Evolutionary conservation across 2,329 filamentous ascomycete species (phyloP), one percentile per base, ranked within the genome.

Genomic region (Neopestalotiopsis sp.): DNA sequence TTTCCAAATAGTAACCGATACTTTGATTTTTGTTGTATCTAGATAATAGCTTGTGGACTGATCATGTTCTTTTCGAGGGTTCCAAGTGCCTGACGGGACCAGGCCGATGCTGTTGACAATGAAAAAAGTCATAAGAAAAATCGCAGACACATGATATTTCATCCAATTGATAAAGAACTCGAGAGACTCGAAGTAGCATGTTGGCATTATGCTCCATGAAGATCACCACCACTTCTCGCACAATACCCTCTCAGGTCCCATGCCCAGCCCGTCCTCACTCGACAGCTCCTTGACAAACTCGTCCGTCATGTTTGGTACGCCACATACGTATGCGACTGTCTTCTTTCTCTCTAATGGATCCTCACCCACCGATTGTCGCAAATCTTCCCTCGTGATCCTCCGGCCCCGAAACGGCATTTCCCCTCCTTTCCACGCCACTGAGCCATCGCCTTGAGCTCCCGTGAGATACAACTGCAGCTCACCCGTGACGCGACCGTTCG

Each of bases 261-360:
- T 81, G 0, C 81, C 83, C 13, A 79, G 57, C 9, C 73, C 73
- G 1, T 75, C 70, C 2, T 72, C 65, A 1, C 79, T 76, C 2
- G 78, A 82, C 9, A 88, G 73, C 24, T 85, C 79, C 24, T 81
- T 79, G 0, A 91, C 88, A 72, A 92, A 85, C 64, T 87, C 84
- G 76, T 94, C 92, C 1, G 90, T 93, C 91, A 93, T 93, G 2
- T 74, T 73, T 12, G 89, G 90, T 14, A 91, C 86, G 1, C 91
- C 91, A 74, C 92, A 94, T 0, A 94, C 80, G 76, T 93, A 94
- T 13, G 89, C 88, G 3, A 90, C 82, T 0, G 85, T 84, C 1
- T 80, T 78, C 1, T 76, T 72, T 64, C 79, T 81, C 30, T 81
- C 77, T 4, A 74, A 72, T 1, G 79, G 76, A 10, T 34, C n/a